Evolutionary conservation across 139 green algal genomes (phyloP).

Genomic region (Chlamydomonas eustigma): DNA sequence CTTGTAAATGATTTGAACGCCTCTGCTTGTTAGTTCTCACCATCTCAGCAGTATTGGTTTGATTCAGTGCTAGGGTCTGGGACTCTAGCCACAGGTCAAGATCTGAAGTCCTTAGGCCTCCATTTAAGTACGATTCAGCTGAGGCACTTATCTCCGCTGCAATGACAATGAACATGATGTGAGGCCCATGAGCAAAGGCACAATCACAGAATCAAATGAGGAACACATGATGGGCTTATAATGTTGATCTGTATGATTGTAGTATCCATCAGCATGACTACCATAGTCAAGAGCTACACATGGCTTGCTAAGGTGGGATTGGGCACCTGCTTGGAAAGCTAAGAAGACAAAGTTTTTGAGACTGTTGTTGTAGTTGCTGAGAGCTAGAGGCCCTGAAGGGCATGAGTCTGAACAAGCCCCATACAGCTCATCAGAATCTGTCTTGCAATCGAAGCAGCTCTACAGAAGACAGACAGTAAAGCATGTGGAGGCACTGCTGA

Average conservation of each 20-base stretch:
- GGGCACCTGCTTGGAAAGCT: slow-evolving; percentile 28
- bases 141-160: neutral
- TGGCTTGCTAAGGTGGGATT: neutral
- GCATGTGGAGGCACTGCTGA: neutral
- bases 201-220: neutral
- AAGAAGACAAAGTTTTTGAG: slow-evolving; percentile 19
- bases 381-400: slow-evolving; percentile 16
- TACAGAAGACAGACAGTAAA: neutral
- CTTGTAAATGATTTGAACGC: too few species aligned
- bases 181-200: neutral
- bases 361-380: neutral
- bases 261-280: neutral
- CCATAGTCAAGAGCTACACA: neutral
- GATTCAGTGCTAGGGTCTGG: neutral
- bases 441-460: slow-evolving; percentile 18
- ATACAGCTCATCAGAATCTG: slow-evolving; percentile 6
- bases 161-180: neutral
- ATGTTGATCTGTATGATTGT: neutral
- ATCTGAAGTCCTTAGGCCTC: neutral
- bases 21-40: too few species aligned
- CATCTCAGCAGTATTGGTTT: neutral
- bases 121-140: neutral
- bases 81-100: neutral
- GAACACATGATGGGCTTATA: neutral
- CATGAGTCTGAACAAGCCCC: slow-evolving; percentile 17